Evolutionary conservation across 306 rosid species (phyloP).

Genomic region (Vigna angularis): DNA sequence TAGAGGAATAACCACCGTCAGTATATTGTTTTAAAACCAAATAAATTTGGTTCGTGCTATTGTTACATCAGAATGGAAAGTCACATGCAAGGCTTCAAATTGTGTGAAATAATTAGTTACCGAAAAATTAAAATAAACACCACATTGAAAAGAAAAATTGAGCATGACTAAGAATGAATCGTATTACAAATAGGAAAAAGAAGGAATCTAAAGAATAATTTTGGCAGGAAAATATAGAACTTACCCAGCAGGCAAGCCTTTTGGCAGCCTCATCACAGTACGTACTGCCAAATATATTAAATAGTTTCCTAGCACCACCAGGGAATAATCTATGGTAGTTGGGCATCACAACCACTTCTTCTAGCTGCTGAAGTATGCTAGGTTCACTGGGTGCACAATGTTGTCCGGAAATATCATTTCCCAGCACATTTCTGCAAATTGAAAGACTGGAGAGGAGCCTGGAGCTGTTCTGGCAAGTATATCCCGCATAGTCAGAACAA

Average conservation of each 20-base stretch:
- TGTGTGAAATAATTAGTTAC: neutral
- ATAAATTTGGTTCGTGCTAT: neutral
- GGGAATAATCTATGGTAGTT: constrained; percentile 94
- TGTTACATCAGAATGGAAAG: constrained; percentile 36
- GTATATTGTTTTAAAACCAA: constrained; percentile 9
- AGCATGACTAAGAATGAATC: neutral
- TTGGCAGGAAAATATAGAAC: constrained; percentile 31
- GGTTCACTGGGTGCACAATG: constrained; percentile 98
- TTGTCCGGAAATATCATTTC: constrained; percentile 79
- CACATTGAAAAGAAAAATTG: constrained; percentile 14
- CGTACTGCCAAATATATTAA: constrained; percentile 83
- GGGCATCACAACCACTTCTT: constrained; percentile 96
- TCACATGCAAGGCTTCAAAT: neutral
- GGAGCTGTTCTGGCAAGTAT: constrained; percentile 96
- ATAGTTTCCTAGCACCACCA: constrained; percentile 90
- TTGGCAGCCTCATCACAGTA: constrained; percentile 91
- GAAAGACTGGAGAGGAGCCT: constrained; percentile 79
- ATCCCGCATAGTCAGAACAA: constrained; percentile 96
- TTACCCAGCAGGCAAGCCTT: constrained; percentile 97
- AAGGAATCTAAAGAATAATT: constrained; percentile 9
- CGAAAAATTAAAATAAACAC: neutral
- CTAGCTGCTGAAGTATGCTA: constrained; percentile 91
- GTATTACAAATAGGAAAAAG: neutral
- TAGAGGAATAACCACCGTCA: constrained; percentile 2
- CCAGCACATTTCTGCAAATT: constrained; percentile 79